A percentile compares a stretch with the other conserved stretches of the same genome.
Conservation (phyloP, 768 basidiomycete genomes). For the Hydnomerulius pinastri region DNA sequence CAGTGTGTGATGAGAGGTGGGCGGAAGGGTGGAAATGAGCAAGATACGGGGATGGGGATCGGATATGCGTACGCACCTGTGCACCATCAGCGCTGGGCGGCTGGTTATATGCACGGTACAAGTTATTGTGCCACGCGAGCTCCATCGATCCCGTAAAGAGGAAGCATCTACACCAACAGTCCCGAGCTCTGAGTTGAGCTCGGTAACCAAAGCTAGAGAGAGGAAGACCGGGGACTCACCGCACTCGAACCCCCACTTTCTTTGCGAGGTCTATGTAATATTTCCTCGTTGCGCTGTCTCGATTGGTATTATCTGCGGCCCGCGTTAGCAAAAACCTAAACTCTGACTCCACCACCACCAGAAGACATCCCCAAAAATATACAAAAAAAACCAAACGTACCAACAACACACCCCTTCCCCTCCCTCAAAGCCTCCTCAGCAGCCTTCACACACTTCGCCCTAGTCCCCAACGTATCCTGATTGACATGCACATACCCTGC, state of each 20-base stretch:
- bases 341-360: too few species aligned
- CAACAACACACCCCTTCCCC: slow-evolving; percentile 75
- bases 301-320: slow-evolving; percentile 86
- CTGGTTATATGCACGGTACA: slow-evolving; percentile 76
- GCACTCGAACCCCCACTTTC: slow-evolving; percentile 50
- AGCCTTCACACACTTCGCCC: slow-evolving; percentile 71
- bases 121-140: slow-evolving; percentile 90
- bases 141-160: slow-evolving; percentile 75
- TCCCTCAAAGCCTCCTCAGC: slow-evolving; percentile 54
- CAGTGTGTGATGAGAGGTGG: background rate
- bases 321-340: too few species aligned
- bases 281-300: slow-evolving; percentile 66
- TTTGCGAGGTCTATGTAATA: slow-evolving; percentile 70
- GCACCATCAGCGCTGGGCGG: slow-evolving; percentile 40
- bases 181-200: too few species aligned
- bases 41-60: background rate
- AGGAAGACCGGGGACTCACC: too few species aligned
- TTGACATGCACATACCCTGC: slow-evolving; percentile 81
- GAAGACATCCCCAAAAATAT: background rate
- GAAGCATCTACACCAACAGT: slow-evolving; percentile 70
- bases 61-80: slow-evolving; percentile 11
- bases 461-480: slow-evolving; percentile 78
- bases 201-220: too few species aligned
- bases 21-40: background rate
- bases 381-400: slow-evolving; percentile 40